phyloP scores from a whole-genome alignment of 163 green algal species.

The Coccomyxa subellipsoidea region DNA sequence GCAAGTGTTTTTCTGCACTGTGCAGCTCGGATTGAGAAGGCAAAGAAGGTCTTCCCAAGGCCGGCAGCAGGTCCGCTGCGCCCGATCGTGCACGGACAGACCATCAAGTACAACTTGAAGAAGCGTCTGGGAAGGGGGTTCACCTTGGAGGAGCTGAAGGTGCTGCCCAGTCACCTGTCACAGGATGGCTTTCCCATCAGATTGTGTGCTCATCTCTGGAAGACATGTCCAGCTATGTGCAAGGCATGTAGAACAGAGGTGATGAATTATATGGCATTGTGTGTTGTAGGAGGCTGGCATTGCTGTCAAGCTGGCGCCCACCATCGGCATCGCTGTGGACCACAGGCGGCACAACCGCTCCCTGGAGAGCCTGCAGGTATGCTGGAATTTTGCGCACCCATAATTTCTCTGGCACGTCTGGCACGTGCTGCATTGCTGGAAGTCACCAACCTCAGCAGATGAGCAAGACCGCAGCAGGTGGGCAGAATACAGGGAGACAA shows the following conservation, averaged over 20 bases:
- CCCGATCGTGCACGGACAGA: conserved; percentile 90
- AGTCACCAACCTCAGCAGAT: too few species aligned
- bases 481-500: too few species aligned
- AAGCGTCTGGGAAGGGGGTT: conserved; percentile 91
- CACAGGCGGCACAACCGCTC: conserved; percentile 92
- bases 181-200: too few species aligned
- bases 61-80: conserved; percentile 82
- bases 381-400: too few species aligned
- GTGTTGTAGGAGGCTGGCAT: conserved; percentile 94
- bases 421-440: too few species aligned
- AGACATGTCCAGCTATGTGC: too few species aligned
- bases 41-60: conserved; percentile 83
- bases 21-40: conserved; percentile 90
- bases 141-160: conserved; percentile 98
- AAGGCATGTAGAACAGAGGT: too few species aligned
- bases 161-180: conserved; percentile 21
- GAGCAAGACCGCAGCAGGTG: too few species aligned
- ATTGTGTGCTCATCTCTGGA: too few species aligned
- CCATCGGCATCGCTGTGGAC: conserved; percentile 97
- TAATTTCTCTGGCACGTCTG: too few species aligned
- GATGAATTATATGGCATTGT: too few species aligned
- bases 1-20: neutral
- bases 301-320: conserved; percentile 81
- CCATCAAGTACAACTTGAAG: conserved; percentile 97
- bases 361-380: conserved; percentile 90